Evolutionary conservation across 1,284 basidiomycete species (phyloP).

Genomic region (Sporisorium reilianum): DNA sequence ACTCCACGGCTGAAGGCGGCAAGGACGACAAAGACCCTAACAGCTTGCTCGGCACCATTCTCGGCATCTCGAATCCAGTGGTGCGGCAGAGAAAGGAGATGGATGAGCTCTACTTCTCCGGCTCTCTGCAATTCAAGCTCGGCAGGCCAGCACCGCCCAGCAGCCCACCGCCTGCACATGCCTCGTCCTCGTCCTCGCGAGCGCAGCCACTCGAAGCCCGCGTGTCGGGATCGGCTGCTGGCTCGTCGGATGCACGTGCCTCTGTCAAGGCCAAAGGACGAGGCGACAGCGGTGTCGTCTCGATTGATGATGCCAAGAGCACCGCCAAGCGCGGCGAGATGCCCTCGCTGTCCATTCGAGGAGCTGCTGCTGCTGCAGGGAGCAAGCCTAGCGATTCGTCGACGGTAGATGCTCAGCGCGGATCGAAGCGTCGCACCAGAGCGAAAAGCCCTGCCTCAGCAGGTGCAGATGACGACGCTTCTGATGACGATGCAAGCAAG

Average conservation of each 20-base stretch:
- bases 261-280: conserved; percentile 13
- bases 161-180: conserved; percentile 45
- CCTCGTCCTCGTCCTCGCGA: conserved; percentile 14
- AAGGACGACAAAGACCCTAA: conserved; percentile 70
- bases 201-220: conserved; percentile 5
- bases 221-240: background rate
- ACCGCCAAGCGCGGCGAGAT: conserved; percentile 19
- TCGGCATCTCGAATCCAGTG: conserved; percentile 86
- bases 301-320: conserved; percentile 24
- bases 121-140: conserved; percentile 76
- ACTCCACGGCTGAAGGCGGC: conserved; percentile 36
- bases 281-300: conserved; percentile 32
- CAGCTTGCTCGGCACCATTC: conserved; percentile 82
- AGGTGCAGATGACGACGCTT: background rate
- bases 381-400: conserved; percentile 4
- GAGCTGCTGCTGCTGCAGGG: conserved; percentile 25
- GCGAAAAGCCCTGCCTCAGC: background rate
- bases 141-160: conserved; percentile 60
- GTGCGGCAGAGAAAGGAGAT: conserved; percentile 72
- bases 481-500: background rate
- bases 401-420: conserved; percentile 1
- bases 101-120: conserved; percentile 78
- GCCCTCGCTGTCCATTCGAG: conserved; percentile 34
- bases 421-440: conserved; percentile 18
- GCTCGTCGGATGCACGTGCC: conserved; percentile 1